A percentile compares a stretch with the other conserved stretches of the same genome.
phyloP scores from a whole-genome alignment of 192 early-diverging fungal genomes.

The Globomyces pollinis-pini region DNA sequence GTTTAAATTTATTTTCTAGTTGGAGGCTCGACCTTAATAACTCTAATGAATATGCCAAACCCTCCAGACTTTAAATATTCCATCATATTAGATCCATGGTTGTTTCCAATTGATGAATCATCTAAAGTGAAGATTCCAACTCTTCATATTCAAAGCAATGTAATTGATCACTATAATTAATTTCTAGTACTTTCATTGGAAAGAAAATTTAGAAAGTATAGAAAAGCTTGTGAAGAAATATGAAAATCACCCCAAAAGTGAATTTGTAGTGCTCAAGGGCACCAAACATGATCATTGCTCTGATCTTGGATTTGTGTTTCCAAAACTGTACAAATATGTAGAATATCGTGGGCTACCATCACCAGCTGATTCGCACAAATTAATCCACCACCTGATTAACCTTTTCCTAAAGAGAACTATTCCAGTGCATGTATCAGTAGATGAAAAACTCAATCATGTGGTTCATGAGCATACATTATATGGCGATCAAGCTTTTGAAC shows the following conservation, averaged over 20 bases:
- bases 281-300: conserved; percentile 6
- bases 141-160: too few species aligned
- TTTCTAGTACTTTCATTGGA: conserved; percentile 8
- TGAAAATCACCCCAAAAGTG: neutral
- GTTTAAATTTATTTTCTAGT: too few species aligned
- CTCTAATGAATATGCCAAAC: neutral
- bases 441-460: too few species aligned
- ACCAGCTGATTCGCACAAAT: neutral
- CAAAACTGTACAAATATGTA: neutral
- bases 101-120: conserved; percentile 16
- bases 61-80: conserved; percentile 17
- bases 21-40: neutral
- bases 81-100: conserved; percentile 24
- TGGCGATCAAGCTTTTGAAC: too few species aligned
- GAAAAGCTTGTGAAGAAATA: neutral
- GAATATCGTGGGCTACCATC: neutral
- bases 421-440: conserved; percentile 1
- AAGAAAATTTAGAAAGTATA: neutral
- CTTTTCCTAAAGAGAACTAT: neutral
- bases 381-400: neutral
- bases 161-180: neutral
- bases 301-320: conserved; percentile 2
- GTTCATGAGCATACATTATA: too few species aligned
- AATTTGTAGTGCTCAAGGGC: neutral
- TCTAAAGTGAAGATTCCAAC: too few species aligned